These are phyloP conservation scores for Syncephalastrum sp. DNA, from an alignment of 371 early-diverging fungal species.

Conservation along the genomic window DNA sequence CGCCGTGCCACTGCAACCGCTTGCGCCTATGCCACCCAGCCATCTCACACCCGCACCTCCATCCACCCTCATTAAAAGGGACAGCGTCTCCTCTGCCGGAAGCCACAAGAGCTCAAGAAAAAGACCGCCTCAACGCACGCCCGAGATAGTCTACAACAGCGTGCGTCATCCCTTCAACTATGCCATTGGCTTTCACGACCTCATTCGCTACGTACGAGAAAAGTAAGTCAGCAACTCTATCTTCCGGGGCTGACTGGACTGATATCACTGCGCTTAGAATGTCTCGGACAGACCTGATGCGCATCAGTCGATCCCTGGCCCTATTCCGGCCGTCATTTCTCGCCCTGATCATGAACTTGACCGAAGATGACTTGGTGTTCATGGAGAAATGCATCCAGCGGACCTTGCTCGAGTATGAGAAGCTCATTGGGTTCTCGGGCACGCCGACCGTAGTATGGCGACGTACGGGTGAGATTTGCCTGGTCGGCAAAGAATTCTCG, in stretches of 20 bases:
- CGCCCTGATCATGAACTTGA: slow-evolving; percentile 87
- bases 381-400: slow-evolving; percentile 94
- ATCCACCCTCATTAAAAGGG: background rate
- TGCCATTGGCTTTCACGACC: slow-evolving; percentile 86
- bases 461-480: slow-evolving; percentile 87
- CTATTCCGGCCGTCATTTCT: slow-evolving; percentile 91
- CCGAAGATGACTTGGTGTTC: slow-evolving; percentile 88
- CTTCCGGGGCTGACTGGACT: background rate
- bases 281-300: slow-evolving; percentile 81
- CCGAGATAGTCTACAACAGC: slow-evolving; percentile 17
- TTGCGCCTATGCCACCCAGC: slow-evolving; percentile 3
- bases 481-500: slow-evolving; percentile 92
- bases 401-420: slow-evolving; percentile 66
- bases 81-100: slow-evolving; percentile 12
- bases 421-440: slow-evolving; percentile 79
- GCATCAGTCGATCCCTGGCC: slow-evolving; percentile 84
- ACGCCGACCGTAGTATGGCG: slow-evolving; percentile 96
- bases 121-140: slow-evolving; percentile 6
- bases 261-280: slow-evolving; percentile 51
- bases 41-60: slow-evolving; percentile 6
- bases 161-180: slow-evolving; percentile 73
- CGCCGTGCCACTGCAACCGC: slow-evolving; percentile 4
- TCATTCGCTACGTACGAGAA: slow-evolving; percentile 75
- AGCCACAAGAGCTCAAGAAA: slow-evolving; percentile 1
- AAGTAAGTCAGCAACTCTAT: slow-evolving; percentile 38